Evolutionary conservation across 768 basidiomycete genomes (phyloP).

Genomic region (Suillus clintonianus): DNA sequence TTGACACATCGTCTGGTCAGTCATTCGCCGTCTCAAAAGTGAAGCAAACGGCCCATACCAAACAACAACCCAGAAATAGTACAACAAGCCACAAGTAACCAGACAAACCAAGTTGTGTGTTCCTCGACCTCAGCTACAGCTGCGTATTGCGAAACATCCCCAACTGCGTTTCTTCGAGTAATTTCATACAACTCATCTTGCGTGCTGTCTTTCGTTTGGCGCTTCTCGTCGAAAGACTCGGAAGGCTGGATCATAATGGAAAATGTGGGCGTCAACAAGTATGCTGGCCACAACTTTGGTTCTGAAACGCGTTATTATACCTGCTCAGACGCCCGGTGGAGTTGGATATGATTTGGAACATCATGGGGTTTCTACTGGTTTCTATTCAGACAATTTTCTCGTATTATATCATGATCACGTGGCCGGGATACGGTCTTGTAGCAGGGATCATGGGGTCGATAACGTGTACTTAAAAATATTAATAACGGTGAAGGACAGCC

Average conservation of each 20-base stretch:
- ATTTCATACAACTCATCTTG: constrained; percentile 17
- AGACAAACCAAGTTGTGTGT: constrained; percentile 70
- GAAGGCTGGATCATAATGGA: neutral
- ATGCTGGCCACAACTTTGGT: neutral
- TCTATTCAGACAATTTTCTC: neutral
- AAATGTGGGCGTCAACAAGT: neutral
- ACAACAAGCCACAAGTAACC: constrained; percentile 74
- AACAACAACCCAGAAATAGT: constrained; percentile 78
- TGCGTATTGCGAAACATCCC: constrained; percentile 60
- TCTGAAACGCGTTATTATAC: neutral
- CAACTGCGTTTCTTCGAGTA: constrained; percentile 20
- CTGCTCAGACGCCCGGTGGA: neutral
- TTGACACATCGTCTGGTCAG: constrained; percentile 5
- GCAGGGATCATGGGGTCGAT: too few species aligned
- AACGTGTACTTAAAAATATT: too few species aligned
- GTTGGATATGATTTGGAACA: neutral
- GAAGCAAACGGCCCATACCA: constrained; percentile 43
- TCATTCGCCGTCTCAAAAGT: neutral
- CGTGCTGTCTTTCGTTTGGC: constrained; percentile 5
- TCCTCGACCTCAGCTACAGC: constrained; percentile 69
- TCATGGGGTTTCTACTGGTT: neutral
- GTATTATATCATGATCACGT: neutral
- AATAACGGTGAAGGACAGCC: too few species aligned
- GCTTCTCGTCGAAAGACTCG: neutral
- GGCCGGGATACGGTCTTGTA: neutral